Conservation (phyloP, 805 yeast species). For the Clavispora phyllophila region DNA sequence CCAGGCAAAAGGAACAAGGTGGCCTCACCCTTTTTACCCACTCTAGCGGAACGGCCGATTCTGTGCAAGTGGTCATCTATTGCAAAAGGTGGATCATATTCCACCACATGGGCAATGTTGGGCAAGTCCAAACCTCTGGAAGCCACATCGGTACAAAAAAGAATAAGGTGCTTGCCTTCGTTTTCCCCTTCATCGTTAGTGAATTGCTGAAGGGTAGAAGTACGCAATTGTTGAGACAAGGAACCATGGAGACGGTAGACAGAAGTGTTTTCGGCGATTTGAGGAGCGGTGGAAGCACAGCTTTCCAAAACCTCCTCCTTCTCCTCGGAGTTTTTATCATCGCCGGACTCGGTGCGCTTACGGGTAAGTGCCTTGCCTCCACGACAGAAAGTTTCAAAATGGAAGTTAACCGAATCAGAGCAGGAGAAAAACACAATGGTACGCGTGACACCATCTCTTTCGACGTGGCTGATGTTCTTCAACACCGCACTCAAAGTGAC, state of each 20-base stretch:
- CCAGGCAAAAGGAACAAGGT: conserved; percentile 82
- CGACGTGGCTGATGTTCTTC: conserved; percentile 34
- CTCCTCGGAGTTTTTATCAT: conserved; percentile 15
- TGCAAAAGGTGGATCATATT: conserved; percentile 92
- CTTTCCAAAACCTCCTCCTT: neutral
- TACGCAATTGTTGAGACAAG: conserved; percentile 75
- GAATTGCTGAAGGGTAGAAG: conserved; percentile 68
- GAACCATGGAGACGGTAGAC: conserved; percentile 84
- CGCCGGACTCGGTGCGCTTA: conserved; percentile 22
- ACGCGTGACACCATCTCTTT: conserved; percentile 37
- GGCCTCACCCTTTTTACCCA: conserved; percentile 83
- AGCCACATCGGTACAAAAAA: conserved; percentile 96
- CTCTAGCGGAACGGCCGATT: conserved; percentile 97
- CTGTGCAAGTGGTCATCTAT: conserved; percentile 94
- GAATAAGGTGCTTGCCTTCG: conserved; percentile 47
- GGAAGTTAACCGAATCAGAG: conserved; percentile 95
- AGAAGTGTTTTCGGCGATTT: conserved; percentile 39
- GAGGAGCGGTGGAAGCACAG: conserved; percentile 51
- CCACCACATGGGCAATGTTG: conserved; percentile 77
- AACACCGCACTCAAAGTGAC: conserved; percentile 73
- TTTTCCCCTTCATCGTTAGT: conserved; percentile 35
- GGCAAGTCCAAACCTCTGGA: conserved; percentile 95
- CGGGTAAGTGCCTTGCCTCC: conserved; percentile 40
- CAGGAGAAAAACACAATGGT: conserved; percentile 88
- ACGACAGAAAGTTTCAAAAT: conserved; percentile 67